Evolutionary conservation across 257 asterid genomes (phyloP), one percentile per base, ranked within the genome.

Genomic region (Verbascum thapsus): DNA sequence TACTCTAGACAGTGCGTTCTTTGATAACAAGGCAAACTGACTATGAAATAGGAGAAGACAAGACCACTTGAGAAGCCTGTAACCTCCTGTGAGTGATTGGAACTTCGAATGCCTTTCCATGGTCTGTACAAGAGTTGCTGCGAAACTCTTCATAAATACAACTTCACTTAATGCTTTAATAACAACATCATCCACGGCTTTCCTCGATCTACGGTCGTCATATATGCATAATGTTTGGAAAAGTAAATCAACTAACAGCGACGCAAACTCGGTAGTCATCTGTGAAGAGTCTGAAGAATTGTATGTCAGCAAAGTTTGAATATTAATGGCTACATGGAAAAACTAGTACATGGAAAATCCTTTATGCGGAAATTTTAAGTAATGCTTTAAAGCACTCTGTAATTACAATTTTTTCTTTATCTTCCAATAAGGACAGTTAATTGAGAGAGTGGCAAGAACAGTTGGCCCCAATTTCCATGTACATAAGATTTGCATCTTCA

Each of bases 1-100:
- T 64, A 94, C 78, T 83, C 87, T 87, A 70, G 70, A 73, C 56
- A 94, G 63, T 60, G 97, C 97, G 39, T 81, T 94, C 83, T 81
- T 94, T 37, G 96, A 87, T 71, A 86, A 69, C 30, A 67, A 69
- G 40, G 85, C 72, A 77, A 94, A 94, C 64, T 84, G 86, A 76
- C 94, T 85, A 54, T 87, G 73, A 61, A 77, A 79, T 53, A 89
- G 70, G 53, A 94, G 92, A 68, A 85, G 74, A 72, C 87, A 87
- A 38, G 99, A 87, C 99, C 99, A 94, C 71, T 76, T 83, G 23
- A 90, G 80, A 60, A 89, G 90, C 78, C 96, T 83, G 74, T 83
- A 73, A 70, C 91, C 81, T 71, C 80, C 89, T 34, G 81, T 64
- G 52, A 74, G 59, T 22, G 95, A 76, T 63, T 80, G 91, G 76